These are phyloP conservation scores for Leccinum solheimii DNA, from an alignment of 1,284 basidiomycete species.

Conservation along the genomic window DNA sequence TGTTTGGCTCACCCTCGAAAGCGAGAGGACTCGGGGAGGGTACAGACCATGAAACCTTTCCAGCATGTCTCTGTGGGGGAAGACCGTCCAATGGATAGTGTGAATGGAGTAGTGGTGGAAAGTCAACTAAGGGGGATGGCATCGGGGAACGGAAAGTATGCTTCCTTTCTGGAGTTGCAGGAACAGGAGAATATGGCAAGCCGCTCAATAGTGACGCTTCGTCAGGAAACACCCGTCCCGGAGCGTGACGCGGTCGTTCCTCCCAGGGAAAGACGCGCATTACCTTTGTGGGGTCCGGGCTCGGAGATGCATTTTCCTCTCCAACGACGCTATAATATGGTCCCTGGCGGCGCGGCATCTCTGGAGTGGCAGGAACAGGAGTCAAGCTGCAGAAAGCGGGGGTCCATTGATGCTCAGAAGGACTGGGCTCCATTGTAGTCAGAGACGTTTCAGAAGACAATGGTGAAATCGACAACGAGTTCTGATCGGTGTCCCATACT, in stretches of 20 bases:
- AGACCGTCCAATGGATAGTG: conserved; percentile 84
- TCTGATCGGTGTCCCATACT: conserved; percentile 62
- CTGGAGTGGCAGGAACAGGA: conserved; percentile 57
- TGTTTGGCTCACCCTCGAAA: conserved; percentile 51
- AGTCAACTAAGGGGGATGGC: conserved; percentile 40
- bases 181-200: conserved; percentile 34
- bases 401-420: conserved; percentile 34
- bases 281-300: conserved; percentile 73
- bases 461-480: conserved; percentile 23
- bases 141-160: conserved; percentile 24
- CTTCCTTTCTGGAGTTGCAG: conserved; percentile 33
- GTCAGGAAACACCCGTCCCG: conserved; percentile 77
- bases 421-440: conserved; percentile 25
- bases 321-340: conserved; percentile 64
- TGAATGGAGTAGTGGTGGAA: conserved; percentile 61
- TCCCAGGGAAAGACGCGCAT: conserved; percentile 96
- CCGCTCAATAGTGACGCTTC: conserved; percentile 56
- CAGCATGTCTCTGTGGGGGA: conserved; percentile 75
- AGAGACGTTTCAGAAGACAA: conserved; percentile 31
- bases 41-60: conserved; percentile 57
- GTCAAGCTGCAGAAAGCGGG: conserved; percentile 62
- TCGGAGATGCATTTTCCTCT: conserved; percentile 36
- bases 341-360: conserved; percentile 57
- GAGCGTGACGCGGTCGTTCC: conserved; percentile 59
- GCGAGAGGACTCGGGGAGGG: conserved; percentile 44